A percentile compares a stretch with the other conserved stretches of the same genome.
Evolutionary conservation across 75 land plant genomes (phyloP).

Genomic region (Isoetes taiwanensis): DNA sequence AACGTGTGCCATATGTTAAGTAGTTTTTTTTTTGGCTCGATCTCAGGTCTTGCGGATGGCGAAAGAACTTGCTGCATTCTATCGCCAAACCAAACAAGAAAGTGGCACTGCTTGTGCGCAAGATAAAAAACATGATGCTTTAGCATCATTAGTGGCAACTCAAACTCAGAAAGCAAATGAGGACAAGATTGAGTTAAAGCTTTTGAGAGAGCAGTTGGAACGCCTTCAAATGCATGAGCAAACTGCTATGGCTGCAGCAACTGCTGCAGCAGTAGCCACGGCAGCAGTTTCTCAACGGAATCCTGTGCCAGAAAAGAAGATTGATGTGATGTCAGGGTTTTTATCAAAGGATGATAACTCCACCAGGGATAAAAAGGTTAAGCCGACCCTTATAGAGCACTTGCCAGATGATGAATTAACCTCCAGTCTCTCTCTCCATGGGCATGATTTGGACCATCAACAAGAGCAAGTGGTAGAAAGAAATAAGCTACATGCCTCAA

Average conservation of each 20-base stretch:
- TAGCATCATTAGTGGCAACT: constrained; percentile 8
- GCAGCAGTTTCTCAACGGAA: neutral
- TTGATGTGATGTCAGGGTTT: neutral
- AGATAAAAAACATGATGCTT: neutral
- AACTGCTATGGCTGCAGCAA: neutral
- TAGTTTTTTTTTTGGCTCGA: too few species aligned
- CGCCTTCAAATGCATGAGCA: constrained; percentile 18
- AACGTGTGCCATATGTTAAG: too few species aligned
- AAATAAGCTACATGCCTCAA: neutral
- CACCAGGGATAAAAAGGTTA: neutral
- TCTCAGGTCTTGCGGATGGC: constrained; percentile 25
- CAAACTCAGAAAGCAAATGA: constrained; percentile 11
- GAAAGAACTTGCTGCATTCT: constrained; percentile 18
- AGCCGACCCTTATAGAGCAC: neutral
- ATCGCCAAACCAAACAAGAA: constrained; percentile 8
- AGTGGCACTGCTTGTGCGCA: neutral
- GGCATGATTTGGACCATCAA: neutral
- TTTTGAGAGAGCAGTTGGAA: constrained; percentile 14
- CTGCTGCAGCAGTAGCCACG: neutral
- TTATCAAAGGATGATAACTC: neutral
- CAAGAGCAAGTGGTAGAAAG: neutral
- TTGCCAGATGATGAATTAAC: neutral
- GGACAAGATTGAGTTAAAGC: constrained; percentile 14
- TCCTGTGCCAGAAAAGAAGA: neutral
- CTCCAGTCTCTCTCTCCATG: neutral